Conservation (phyloP, 1,284 basidiomycete genomes). For the Rhodotorula sp. region DNA sequence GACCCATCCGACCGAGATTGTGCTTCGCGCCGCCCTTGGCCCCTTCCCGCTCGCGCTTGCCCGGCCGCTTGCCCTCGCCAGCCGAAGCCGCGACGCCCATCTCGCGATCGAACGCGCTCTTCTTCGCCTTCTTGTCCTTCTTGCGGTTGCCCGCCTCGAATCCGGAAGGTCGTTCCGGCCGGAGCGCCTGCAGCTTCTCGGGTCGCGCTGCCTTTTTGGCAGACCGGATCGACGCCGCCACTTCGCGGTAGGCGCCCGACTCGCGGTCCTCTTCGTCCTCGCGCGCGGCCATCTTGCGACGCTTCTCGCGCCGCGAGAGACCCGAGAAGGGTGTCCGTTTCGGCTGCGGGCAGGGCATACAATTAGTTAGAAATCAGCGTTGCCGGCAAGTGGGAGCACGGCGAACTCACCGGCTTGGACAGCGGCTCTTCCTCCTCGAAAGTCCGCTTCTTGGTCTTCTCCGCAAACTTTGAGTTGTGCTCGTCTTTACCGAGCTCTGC, state of each 20-base stretch:
- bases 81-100: constrained; percentile 19
- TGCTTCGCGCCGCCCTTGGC: constrained; percentile 24
- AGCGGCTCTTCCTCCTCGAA: constrained; percentile 22
- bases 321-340: constrained; percentile 60
- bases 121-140: constrained; percentile 25
- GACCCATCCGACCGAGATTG: constrained; percentile 18
- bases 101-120: constrained; percentile 32
- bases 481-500: constrained; percentile 32
- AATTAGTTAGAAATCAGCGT: background rate
- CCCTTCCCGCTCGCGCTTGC: constrained; percentile 22
- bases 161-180: constrained; percentile 17
- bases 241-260: constrained; percentile 48
- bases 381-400: background rate
- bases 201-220: constrained; percentile 66
- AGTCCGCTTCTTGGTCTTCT: constrained; percentile 34
- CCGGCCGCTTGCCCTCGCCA: constrained; percentile 13
- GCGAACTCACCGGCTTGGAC: constrained; percentile 23
- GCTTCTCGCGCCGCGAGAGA: constrained; percentile 75
- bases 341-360: constrained; percentile 5
- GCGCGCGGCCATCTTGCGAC: constrained; percentile 79
- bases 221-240: constrained; percentile 72
- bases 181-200: constrained; percentile 22
- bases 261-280: constrained; percentile 67
- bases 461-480: constrained; percentile 40
- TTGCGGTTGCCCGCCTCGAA: background rate